Base-by-base conservation (phyloP, 106 monocot genomes). In the Gastrodia elata region DNA sequence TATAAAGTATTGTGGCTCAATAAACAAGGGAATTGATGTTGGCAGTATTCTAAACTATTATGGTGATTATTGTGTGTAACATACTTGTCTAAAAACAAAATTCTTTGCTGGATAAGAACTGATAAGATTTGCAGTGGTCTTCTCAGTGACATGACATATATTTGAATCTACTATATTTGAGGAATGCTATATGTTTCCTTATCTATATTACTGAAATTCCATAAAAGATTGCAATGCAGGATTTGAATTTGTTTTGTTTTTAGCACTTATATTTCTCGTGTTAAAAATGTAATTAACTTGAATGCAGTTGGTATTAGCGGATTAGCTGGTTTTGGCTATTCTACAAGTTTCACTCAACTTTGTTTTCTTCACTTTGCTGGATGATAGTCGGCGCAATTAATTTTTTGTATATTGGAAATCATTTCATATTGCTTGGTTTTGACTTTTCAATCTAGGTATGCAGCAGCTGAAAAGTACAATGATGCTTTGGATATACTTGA, bases 381-480 rank as follows among this genome's bases (percentile, higher is more conserved):
- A 61, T 61, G 32, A 30, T 61, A 61, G 61, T 32, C 5, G 13
- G 11, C 4, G 15, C 13, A 61, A 61, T 61, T 61, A 64, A 64
- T 34, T 14, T 3, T 33, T 33, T 4, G 36, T 37, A 16, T 36
- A 37, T 38, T n/a, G 67, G 5, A 37, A 36, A 67, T 67, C 30
- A 67, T 6, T 11, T 67, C 18, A 37, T n/a, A 14, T 5, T 67
- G n/a, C 36, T 61, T 32, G 32, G 32, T 61, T 36, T 38, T 67
- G 67, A 38, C 38, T 37, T 67, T 34, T 69, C 69, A 69, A 40
- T 69, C 39, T 26, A 69, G 69, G 35, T 69, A 69, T 69, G 69
- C 40, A 16, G 39, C 69, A 11, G 69, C 69, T 24, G 69, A 69
- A 40, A 39, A 69, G 26, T 41, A 69, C 40, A 69, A 25, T 10